Evolutionary conservation across 2,329 filamentous ascomycete genomes (phyloP), one percentile per base, ranked within the genome.

Genomic region (Cytospora mali): DNA sequence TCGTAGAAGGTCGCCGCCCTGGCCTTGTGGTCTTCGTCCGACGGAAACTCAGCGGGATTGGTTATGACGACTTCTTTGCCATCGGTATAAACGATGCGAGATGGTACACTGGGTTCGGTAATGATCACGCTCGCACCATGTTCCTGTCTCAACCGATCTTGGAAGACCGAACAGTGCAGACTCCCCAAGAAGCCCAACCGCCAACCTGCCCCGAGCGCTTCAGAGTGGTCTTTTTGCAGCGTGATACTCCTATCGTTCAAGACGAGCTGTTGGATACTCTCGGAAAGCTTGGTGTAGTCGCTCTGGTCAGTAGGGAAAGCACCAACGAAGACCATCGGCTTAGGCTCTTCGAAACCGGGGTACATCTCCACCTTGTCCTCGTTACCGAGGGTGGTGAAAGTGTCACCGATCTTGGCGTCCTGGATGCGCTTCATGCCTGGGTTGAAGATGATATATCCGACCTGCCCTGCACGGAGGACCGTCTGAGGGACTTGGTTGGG

Each of bases 311-410:
- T 93, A 0, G 95, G 95, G 70, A 97, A 99, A 0, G 95, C 95
- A 0, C 94, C 93, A 4, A 99, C 95, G 69, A 99, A 99, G 5
- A 99, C 95, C 95, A 99, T 99, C 6, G 93, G 90, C 75, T 99
- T 96, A 1, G 95, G 94, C 75, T 99, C 95, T 73, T 97, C 94
- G 65, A 99, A 99, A 2, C 94, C 95, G 0, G 93, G 92, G 59
- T 93, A 88, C 14, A 91, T 88, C 74, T 93, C 83, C 2, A 99
- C 93, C 0, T 83, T 71, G 63, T 86, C 85, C 76, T 97, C 91
- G 25, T 80, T 87, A 2, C 92, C 93, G 3, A 93, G 84, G 1
- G 85, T 90, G 0, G 95, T 98, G 71, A 93, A 97, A 0, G 95
- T 99, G 71, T 99, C 95, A 56, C 95, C 95, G 29, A 98, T 89